A percentile compares a stretch with the other conserved stretches of the same genome.
phyloP scores from a whole-genome alignment of 192 early-diverging fungal species.

The Nowakowskiella sp. region DNA sequence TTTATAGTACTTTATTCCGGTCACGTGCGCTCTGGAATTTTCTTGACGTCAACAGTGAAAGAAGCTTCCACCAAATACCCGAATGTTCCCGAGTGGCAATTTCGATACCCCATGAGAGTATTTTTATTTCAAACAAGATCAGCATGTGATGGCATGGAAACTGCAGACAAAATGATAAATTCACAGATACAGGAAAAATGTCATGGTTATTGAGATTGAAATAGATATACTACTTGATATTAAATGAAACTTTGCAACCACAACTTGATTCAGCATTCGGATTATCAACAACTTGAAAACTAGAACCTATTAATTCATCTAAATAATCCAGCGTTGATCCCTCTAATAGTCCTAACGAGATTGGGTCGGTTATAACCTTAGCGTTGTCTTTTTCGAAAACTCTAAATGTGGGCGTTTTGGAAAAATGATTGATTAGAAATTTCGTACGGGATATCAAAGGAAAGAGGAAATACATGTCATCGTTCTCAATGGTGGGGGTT shows the following conservation, averaged over 20 bases:
- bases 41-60: too few relatives aligned
- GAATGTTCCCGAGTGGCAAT: too few relatives aligned
- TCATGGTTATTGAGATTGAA: too few relatives aligned
- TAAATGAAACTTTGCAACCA: constrained; percentile 47
- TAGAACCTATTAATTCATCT: constrained; percentile 46
- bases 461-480: constrained; percentile 30
- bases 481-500: constrained; percentile 23
- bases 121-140: too few relatives aligned
- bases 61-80: too few relatives aligned
- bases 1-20: too few relatives aligned
- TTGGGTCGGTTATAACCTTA: constrained; percentile 31
- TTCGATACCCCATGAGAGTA: too few relatives aligned
- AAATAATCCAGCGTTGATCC: constrained; percentile 43
- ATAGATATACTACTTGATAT: too few relatives aligned
- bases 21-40: too few relatives aligned
- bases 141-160: too few relatives aligned
- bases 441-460: constrained; percentile 6
- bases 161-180: too few relatives aligned
- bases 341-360: constrained; percentile 30
- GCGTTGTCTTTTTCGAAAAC: constrained; percentile 37
- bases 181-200: too few relatives aligned
- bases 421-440: background rate
- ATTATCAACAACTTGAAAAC: constrained; percentile 44
- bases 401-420: constrained; percentile 11
- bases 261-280: constrained; percentile 44